Conservation (phyloP, 2,329 filamentous ascomycete species). For the Stagonosporopsis rhizophila region DNA sequence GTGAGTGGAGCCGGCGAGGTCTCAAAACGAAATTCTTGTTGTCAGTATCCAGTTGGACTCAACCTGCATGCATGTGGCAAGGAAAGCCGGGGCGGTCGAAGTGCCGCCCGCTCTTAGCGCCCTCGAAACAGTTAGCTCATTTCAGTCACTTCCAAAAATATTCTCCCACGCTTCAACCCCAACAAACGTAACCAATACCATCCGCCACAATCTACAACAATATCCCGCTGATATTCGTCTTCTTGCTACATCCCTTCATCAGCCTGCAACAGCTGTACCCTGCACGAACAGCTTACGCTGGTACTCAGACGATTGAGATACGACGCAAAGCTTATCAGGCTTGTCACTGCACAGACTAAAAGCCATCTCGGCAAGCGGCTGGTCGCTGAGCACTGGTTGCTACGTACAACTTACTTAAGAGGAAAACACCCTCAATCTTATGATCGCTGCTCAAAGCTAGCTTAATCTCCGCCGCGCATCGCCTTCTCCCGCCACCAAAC, state of each 20-base stretch:
- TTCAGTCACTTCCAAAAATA: conserved; percentile 17
- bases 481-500: conserved; percentile 12
- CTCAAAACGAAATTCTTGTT: neutral
- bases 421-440: conserved; percentile 10
- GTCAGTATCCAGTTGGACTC: neutral
- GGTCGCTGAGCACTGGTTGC: conserved; percentile 19
- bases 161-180: conserved; percentile 14
- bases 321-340: conserved; percentile 21
- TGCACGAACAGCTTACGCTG: conserved; percentile 3
- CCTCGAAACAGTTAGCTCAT: neutral
- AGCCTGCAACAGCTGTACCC: conserved; percentile 8
- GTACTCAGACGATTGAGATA: conserved; percentile 7
- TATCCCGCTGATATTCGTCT: conserved; percentile 5
- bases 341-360: conserved; percentile 26
- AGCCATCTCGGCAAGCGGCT: conserved; percentile 12
- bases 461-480: conserved; percentile 8
- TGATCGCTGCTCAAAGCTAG: conserved; percentile 16
- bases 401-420: conserved; percentile 11
- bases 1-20: neutral
- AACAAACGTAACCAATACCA: conserved; percentile 11
- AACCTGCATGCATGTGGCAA: neutral
- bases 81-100: conserved; percentile 6
- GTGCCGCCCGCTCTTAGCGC: conserved; percentile 7
- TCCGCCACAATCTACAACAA: conserved; percentile 5
- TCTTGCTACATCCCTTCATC: neutral